Conservation (phyloP, 345 rosid species). For the Leavenworthia alabamica region DNA sequence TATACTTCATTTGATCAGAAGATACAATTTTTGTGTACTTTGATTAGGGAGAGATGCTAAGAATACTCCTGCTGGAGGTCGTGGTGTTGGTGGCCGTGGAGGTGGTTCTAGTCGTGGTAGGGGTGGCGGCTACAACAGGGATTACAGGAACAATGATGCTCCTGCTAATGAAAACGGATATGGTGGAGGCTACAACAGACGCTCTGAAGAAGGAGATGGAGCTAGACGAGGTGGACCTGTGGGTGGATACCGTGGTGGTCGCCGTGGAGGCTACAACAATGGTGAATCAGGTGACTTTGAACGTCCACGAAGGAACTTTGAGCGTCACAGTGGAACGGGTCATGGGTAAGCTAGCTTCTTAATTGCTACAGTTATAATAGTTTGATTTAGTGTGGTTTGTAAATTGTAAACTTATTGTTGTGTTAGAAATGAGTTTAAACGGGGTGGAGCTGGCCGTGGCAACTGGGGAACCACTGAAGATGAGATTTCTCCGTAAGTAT, state of each 20-base stretch:
- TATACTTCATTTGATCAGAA: background rate
- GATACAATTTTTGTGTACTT: background rate
- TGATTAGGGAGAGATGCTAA: constrained; percentile 56
- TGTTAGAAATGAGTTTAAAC: constrained; percentile 64
- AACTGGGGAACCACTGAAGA: constrained; percentile 82
- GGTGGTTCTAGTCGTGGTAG: constrained; percentile 32
- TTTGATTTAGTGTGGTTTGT: background rate
- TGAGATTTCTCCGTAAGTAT: constrained; percentile 64
- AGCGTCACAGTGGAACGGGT: constrained; percentile 87
- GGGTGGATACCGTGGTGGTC: constrained; percentile 54
- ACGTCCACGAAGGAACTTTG: constrained; percentile 57
- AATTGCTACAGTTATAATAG: background rate
- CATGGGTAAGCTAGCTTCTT: constrained; percentile 52
- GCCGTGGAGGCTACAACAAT: constrained; percentile 57
- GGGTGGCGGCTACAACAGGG: constrained; percentile 52
- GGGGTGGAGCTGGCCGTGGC: constrained; percentile 83
- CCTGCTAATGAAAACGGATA: constrained; percentile 39
- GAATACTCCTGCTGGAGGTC: constrained; percentile 40
- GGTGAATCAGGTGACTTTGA: constrained; percentile 66
- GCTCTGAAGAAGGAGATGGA: constrained; percentile 53
- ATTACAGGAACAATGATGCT: constrained; percentile 40
- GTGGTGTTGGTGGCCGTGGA: constrained; percentile 45
- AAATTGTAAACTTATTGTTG: background rate
- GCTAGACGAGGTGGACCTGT: constrained; percentile 48
- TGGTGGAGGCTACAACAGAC: constrained; percentile 42